phyloP scores from a whole-genome alignment of 2,329 filamentous ascomycete species.

The Trichoderma afroharzianum region DNA sequence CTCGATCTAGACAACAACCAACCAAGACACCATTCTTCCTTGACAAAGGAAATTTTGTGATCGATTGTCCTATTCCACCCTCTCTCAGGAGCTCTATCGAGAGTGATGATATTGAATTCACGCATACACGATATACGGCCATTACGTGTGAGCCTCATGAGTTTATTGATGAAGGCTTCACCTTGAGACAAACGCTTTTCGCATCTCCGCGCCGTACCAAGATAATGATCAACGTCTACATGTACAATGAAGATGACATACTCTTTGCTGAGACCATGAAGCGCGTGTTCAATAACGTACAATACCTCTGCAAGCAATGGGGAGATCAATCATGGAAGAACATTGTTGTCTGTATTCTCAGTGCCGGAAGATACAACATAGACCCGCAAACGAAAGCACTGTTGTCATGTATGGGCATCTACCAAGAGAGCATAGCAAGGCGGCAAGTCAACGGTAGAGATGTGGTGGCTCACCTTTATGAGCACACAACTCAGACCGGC shows the following conservation, averaged over 20 bases:
- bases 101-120: background rate
- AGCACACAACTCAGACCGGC: background rate
- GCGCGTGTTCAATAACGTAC: background rate
- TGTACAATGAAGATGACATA: background rate
- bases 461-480: background rate
- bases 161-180: background rate
- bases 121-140: background rate
- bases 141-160: background rate
- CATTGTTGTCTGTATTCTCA: background rate
- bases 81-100: background rate
- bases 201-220: background rate
- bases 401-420: background rate
- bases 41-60: background rate
- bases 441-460: background rate
- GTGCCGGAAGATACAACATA: background rate
- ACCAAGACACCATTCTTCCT: background rate
- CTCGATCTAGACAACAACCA: background rate
- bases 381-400: background rate
- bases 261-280: background rate
- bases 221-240: background rate
- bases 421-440: background rate
- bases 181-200: background rate
- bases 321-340: background rate
- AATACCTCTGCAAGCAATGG: background rate
- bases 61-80: background rate